phyloP scores from a whole-genome alignment of 179 eudicot species.

The Spergularia azorica region DNA sequence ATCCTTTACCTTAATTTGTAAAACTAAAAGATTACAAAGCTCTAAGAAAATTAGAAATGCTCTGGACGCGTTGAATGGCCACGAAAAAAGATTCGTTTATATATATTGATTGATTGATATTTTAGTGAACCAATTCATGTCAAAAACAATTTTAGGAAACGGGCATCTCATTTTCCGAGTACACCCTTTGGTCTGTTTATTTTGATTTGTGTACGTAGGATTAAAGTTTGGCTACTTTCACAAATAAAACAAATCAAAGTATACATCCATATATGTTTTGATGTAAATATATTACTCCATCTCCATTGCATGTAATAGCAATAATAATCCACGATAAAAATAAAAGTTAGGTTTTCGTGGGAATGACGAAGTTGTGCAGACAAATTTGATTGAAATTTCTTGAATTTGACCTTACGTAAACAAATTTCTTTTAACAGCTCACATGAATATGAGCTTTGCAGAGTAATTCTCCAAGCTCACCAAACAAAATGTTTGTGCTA shows the following conservation, averaged over 20 bases:
- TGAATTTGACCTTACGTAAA: background rate
- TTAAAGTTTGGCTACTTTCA: slow-evolving; percentile 11
- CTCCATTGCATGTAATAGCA: background rate
- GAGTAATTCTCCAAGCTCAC: background rate
- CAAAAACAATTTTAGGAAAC: no score
- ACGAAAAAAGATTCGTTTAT: no score
- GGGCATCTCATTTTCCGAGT: no score
- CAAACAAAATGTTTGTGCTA: background rate
- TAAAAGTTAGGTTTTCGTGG: slow-evolving; percentile 1
- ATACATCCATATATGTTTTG: background rate
- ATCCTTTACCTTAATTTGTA: no score
- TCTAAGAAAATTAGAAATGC: no score
- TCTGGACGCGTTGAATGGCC: no score
- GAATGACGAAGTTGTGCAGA: slow-evolving; percentile 4
- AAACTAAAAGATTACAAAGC: no score
- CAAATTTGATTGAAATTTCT: background rate
- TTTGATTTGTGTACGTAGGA: background rate
- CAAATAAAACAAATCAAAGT: background rate
- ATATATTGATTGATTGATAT: no score
- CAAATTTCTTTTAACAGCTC: background rate
- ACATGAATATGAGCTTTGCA: background rate
- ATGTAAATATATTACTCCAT: background rate
- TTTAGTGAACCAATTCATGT: no score
- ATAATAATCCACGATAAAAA: no score
- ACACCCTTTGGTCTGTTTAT: background rate